Evolutionary conservation across 2,329 filamentous ascomycete genomes (phyloP).

Genomic region (Xylaria sp.): DNA sequence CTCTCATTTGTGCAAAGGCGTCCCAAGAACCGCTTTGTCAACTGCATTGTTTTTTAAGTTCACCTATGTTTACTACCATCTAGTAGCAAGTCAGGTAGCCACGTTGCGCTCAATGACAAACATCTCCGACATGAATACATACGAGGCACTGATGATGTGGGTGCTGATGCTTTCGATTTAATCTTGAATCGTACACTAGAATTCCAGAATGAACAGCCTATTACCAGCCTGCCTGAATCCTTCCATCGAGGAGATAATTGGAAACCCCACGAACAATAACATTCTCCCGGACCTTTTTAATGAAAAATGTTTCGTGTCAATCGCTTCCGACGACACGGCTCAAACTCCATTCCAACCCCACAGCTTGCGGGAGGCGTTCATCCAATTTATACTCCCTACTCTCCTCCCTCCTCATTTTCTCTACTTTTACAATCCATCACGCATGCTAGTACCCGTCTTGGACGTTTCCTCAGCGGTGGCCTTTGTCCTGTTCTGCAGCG

Average conservation of each 20-base stretch:
- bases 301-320: constrained; percentile 1
- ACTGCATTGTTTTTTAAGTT: constrained; percentile 10
- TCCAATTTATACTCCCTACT: neutral
- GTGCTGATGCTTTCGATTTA: constrained; percentile 21
- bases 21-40: constrained; percentile 6
- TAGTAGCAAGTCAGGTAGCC: constrained; percentile 11
- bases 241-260: neutral
- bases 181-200: constrained; percentile 18
- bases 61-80: constrained; percentile 17
- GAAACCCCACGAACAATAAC: neutral
- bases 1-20: constrained; percentile 33
- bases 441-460: constrained; percentile 62
- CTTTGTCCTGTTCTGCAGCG: constrained; percentile 71
- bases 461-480: constrained; percentile 59
- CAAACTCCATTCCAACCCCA: neutral
- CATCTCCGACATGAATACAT: constrained; percentile 2
- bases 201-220: constrained; percentile 4
- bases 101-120: constrained; percentile 24
- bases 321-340: neutral
- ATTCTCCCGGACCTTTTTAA: neutral
- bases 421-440: constrained; percentile 54
- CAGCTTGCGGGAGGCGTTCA: neutral
- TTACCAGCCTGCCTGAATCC: neutral
- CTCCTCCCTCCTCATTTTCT: neutral
- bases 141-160: neutral